Conservation (phyloP, 2,329 filamentous ascomycete genomes). For the Ophiostoma novo-ulmi region DNA sequence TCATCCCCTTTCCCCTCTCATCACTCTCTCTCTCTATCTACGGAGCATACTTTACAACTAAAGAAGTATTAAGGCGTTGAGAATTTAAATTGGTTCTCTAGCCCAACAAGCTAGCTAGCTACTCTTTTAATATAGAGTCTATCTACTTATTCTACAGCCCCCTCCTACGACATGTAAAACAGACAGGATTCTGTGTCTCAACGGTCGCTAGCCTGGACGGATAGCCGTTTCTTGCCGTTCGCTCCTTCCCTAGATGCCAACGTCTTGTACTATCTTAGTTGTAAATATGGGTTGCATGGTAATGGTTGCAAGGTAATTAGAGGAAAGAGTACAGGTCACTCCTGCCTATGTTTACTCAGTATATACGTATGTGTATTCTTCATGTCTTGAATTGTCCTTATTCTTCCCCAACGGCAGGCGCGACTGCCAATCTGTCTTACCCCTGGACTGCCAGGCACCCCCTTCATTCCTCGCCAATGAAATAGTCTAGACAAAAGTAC, state of each 20-base stretch:
- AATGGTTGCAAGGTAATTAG: neutral
- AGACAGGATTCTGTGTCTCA: constrained; percentile 10
- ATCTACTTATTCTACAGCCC: neutral
- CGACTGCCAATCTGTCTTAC: constrained; percentile 10
- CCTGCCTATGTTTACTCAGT: neutral
- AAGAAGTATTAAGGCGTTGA: neutral
- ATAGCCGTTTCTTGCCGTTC: constrained; percentile 2
- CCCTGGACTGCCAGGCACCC: constrained; percentile 11
- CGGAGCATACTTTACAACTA: neutral
- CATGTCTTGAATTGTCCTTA: neutral
- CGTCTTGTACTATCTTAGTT: neutral
- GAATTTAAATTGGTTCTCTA: neutral
- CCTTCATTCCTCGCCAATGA: constrained; percentile 4
- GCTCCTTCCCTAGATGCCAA: neutral
- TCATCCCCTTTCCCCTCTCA: constrained; percentile 12
- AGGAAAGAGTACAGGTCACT: neutral
- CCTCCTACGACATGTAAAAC: constrained; percentile 12
- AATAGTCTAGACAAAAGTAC: neutral
- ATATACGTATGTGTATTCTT: no score
- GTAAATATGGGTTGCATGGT: neutral
- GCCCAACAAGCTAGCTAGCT: constrained; percentile 2
- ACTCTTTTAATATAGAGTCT: neutral
- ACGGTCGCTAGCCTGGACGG: constrained; percentile 12
- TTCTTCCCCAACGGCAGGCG: neutral
- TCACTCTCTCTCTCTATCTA: neutral